Evolutionary conservation across 306 rosid genomes (phyloP).

Genomic region (Oemleria cerasiformis): DNA sequence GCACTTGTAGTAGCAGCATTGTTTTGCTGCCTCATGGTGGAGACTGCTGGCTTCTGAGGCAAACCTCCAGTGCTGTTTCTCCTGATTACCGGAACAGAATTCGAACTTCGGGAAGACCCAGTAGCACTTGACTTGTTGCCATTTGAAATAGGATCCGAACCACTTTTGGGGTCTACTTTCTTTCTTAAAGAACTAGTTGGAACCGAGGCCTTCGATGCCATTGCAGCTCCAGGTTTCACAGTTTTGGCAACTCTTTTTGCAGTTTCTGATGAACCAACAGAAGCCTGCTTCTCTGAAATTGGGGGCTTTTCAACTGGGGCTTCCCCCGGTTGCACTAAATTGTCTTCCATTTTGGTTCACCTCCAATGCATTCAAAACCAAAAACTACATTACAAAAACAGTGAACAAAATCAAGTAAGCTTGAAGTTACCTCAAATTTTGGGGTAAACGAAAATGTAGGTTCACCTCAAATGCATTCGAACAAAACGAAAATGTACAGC

Average conservation of each 20-base stretch:
- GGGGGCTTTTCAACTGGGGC: constrained; percentile 35
- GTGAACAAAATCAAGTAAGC: constrained; percentile 2
- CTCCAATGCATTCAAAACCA: constrained; percentile 8
- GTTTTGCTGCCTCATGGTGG: constrained; percentile 28
- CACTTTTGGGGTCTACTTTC: constrained; percentile 43
- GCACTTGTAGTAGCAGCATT: constrained; percentile 23
- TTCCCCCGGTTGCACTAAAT: constrained; percentile 40
- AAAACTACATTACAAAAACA: constrained; percentile 16
- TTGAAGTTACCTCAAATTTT: background rate
- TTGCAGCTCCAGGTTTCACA: constrained; percentile 35
- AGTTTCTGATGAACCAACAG: constrained; percentile 31
- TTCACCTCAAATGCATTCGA: too few species aligned
- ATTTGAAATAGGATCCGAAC: constrained; percentile 33
- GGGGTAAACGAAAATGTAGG: constrained; percentile 13
- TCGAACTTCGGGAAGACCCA: constrained; percentile 40
- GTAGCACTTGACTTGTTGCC: constrained; percentile 41
- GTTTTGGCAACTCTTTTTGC: constrained; percentile 32
- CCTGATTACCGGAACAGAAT: constrained; percentile 46
- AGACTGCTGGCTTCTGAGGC: constrained; percentile 51
- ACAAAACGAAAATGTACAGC: background rate
- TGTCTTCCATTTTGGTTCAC: constrained; percentile 55
- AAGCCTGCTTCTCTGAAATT: constrained; percentile 23
- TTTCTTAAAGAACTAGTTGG: constrained; percentile 36
- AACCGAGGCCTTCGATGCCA: constrained; percentile 28
- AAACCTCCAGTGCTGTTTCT: constrained; percentile 76